Evolutionary conservation across 2,329 filamentous ascomycete species (phyloP).

Genomic region (Paecilomyces formosus): DNA sequence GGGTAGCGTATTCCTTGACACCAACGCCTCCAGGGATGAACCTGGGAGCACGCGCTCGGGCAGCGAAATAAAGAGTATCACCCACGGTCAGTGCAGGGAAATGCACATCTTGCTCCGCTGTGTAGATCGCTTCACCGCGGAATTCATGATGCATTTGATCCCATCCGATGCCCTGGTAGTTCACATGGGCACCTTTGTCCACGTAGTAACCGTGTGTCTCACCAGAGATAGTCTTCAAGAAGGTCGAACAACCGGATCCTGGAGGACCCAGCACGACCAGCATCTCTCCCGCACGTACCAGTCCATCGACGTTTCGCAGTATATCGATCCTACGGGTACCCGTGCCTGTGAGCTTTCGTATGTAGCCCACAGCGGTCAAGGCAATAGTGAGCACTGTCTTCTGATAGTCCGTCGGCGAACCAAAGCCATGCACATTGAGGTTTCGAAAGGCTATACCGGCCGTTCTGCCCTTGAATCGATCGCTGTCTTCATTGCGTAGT

Average conservation of each 20-base stretch:
- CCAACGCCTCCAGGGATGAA: constrained; percentile 31
- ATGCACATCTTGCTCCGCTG: constrained; percentile 75
- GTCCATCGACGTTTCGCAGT: constrained; percentile 56
- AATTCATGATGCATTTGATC: constrained; percentile 65
- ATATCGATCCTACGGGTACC: constrained; percentile 50
- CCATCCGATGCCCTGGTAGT: constrained; percentile 54
- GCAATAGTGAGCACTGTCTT: constrained; percentile 34
- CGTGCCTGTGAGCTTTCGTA: constrained; percentile 24
- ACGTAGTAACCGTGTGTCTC: constrained; percentile 71
- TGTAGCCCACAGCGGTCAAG: constrained; percentile 26
- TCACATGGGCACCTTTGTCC: constrained; percentile 61
- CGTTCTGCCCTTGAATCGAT: constrained; percentile 23
- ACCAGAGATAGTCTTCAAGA: constrained; percentile 74
- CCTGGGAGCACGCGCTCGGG: constrained; percentile 52
- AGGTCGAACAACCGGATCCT: constrained; percentile 61
- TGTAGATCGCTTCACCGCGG: constrained; percentile 81
- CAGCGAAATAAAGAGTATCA: constrained; percentile 72
- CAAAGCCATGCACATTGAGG: constrained; percentile 37
- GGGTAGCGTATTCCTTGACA: constrained; percentile 36
- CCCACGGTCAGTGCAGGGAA: constrained; percentile 72
- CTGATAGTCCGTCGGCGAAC: constrained; percentile 38
- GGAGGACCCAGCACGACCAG: constrained; percentile 49
- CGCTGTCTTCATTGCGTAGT: constrained; percentile 22
- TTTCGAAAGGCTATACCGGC: constrained; percentile 38
- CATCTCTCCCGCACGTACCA: constrained; percentile 53